Conservation (phyloP, 352 stramenopile genomes). For the Globisporangium cederbergense region DNA sequence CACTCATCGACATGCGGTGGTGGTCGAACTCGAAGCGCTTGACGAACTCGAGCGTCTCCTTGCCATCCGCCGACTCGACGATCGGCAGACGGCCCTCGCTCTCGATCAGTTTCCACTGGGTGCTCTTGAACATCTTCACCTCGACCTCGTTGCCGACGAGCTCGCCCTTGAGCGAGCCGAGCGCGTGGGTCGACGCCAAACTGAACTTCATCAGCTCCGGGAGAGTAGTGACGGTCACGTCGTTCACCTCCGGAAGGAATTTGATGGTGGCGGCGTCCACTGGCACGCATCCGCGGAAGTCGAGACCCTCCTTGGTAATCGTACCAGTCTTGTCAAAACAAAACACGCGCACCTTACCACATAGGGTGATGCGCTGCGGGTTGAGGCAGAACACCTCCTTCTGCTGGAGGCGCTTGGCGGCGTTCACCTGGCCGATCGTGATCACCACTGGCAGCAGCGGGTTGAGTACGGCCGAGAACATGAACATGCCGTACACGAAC, state of each 20-base stretch:
- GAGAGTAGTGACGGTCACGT: conserved; percentile 39
- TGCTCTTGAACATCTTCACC: conserved; percentile 83
- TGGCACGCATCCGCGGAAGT: conserved; percentile 72
- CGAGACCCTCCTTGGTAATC: conserved; percentile 87
- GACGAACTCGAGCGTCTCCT: conserved; percentile 63
- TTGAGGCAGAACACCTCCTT: conserved; percentile 83
- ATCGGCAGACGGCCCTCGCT: conserved; percentile 36
- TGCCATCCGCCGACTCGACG: conserved; percentile 40
- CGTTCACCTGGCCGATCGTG: conserved; percentile 84
- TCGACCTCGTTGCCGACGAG: conserved; percentile 89
- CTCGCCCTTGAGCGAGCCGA: conserved; percentile 59
- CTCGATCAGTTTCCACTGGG: conserved; percentile 63
- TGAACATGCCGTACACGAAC: conserved; percentile 80
- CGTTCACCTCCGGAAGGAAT: conserved; percentile 55
- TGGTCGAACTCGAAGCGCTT: conserved; percentile 93
- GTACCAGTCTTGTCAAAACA: conserved; percentile 94
- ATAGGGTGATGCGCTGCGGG: conserved; percentile 79
- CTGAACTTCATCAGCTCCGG: conserved; percentile 50
- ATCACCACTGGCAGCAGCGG: conserved; percentile 89
- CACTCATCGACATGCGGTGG: conserved; percentile 88
- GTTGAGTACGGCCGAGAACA: conserved; percentile 73
- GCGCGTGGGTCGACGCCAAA: conserved; percentile 81
- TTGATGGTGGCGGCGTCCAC: conserved; percentile 30
- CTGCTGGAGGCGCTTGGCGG: conserved; percentile 67
- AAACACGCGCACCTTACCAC: conserved; percentile 87